Evolutionary conservation across 805 yeast species (phyloP), one percentile per base, ranked within the genome.

Genomic region (Phaffomyces thermotolerans): DNA sequence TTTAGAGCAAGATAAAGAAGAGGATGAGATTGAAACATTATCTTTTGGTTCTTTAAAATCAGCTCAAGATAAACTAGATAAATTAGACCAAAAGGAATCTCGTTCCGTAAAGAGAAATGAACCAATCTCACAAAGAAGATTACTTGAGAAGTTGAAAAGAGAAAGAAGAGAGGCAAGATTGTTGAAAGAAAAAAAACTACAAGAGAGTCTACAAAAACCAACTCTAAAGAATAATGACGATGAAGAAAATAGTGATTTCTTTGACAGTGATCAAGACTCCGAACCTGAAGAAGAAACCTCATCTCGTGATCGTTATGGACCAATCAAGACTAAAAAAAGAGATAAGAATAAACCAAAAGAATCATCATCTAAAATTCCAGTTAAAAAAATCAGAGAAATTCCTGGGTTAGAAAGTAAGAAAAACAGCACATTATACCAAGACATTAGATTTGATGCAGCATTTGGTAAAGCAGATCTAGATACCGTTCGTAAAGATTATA

Each of bases 281-380:
- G 54, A 51, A 37, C 53, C 46, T 12, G 60, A 51, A 15, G 56
- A 52, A 18, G 39, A 43, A 38, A 41, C 34, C 30, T 35, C 40
- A 27, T 27, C 29, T 4, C 10, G 10, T 27, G 13, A 27, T 27
- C 33, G 33, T 14, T n/a, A 9, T 18, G 36, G 36, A 36, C 42
- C 41, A 31, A 15, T 51, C 35, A 36, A 15, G 6, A 41, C 54
- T 45, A 53, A 50, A 46, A 72, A 71, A 52, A 75, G 69, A 53
- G 71, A 64, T 49, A 91, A 90, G 59, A 96, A 91, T 67, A 96
- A 95, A 0, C 99, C 99, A 12, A 66, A 79, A 3, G 97, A 86
- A 57, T 57, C 76, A 23, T 83, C 93, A 7, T 68, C 95, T 0
- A 88, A 84, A 61, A 74, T 66, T 50, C 83, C 81, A 15, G 95